These are phyloP conservation scores for Rhazya stricta DNA, from an alignment of 257 asterid species.

Conservation along the genomic window DNA sequence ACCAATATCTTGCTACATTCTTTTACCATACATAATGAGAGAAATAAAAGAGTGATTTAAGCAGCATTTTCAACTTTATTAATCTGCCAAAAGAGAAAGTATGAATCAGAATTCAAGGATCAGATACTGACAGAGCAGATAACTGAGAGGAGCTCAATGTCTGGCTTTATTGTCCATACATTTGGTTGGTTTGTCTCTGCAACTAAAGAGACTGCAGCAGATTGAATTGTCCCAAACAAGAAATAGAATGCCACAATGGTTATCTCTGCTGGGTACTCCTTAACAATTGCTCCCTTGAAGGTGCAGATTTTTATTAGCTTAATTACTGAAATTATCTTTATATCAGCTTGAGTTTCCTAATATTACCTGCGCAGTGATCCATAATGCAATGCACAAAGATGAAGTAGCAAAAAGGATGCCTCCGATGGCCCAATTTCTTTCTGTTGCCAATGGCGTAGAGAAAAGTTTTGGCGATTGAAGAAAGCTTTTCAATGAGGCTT, in stretches of 20 bases:
- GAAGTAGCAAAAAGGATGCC: conserved; percentile 12
- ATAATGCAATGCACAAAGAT: conserved; percentile 1
- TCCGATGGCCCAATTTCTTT: conserved; percentile 17
- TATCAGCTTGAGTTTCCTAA: not conserved
- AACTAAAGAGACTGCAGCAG: conserved; percentile 1
- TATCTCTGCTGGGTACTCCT: conserved; percentile 20
- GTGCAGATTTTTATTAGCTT: not conserved
- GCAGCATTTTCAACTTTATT: not conserved
- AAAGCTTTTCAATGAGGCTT: not conserved
- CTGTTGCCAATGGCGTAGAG: not conserved
- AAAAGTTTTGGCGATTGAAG: not conserved
- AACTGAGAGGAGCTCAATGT: conserved; percentile 18
- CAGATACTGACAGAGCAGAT: conserved; percentile 16
- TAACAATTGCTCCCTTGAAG: conserved; percentile 16
- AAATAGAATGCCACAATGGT: conserved; percentile 21
- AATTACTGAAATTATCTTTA: not conserved
- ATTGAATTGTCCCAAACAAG: conserved; percentile 13
- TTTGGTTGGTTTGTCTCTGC: conserved; percentile 6
- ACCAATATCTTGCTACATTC: not conserved
- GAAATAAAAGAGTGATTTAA: too few relatives aligned
- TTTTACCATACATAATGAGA: not conserved
- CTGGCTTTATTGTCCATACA: conserved; percentile 23
- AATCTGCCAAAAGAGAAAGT: not conserved
- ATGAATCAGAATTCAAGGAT: not conserved
- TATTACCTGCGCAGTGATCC: conserved; percentile 12